Base-by-base conservation (phyloP, 2,329 filamentous ascomycete genomes). In the Colletotrichum orchidophilum region DNA sequence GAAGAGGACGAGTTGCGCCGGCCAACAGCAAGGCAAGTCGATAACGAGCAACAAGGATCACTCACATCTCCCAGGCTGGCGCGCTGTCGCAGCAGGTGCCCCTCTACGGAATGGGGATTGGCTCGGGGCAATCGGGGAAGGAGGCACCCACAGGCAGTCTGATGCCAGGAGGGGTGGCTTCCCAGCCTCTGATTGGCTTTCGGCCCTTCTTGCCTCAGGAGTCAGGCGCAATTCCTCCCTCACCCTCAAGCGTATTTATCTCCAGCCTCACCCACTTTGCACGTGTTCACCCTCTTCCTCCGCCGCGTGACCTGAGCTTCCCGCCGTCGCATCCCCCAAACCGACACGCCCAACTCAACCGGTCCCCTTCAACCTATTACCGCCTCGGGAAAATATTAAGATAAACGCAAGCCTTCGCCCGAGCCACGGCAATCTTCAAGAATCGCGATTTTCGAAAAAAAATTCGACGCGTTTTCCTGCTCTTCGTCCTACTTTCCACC, bases 221-320 rank as follows among this genome's bases (percentile, higher is more conserved):
- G 50, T 74, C 58, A 74, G 73, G 73, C 73, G 50, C 12, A 21
- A 1, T 46, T 52, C 33, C 50, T 63, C 55, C 35, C 49, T 66
- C 64, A 54, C 62, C 50, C 61, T 66, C 64, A 62, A 71, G 70
- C 72, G 73, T 80, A 80, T 80, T 80, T 80, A 81, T 80, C 76
- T 75, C 75, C 78, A 76, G 74, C 77, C 77, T 78, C 78, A 79
- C 79, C 77, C 78, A 79, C 76, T 72, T 78, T 81, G 80, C 81
- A 82, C 81, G 81, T 82, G 81, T 80, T 82, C 77, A 77, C 76
- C 76, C 76, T 77, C 75, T 78, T 79, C 75, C 75, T 75, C 76
- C 75, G 76, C 81, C 81, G 79, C 81, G 81, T 83, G 81, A 83
- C 80, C 79, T 67, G 63, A 71, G 64, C 69, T 71, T 69, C 69